Evolutionary conservation across 176 grass and related monocot genomes (phyloP), one percentile per base, ranked within the genome.

Genomic region (Carex scoparia): DNA sequence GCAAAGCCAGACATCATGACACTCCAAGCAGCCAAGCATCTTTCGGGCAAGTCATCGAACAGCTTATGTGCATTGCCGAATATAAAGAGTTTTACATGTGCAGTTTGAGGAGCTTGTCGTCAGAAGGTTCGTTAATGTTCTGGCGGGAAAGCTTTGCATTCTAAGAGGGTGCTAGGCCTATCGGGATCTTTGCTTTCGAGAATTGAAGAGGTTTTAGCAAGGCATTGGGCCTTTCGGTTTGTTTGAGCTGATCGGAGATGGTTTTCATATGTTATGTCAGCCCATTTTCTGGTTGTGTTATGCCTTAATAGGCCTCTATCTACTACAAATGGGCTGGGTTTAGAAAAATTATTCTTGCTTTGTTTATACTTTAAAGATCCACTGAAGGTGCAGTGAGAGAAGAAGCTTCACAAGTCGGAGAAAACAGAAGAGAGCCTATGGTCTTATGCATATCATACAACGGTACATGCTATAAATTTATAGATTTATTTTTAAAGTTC

Each of bases 1-100:
- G 77, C 30, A 61, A 80, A 80, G 51, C 77, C 54, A 60, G 28
- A 59, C 40, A 80, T 80, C 31, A 80, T 40, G 54, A 80, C 11
- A 61, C 33, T 77, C 30, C 30, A 80, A 61, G 55, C 48, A 80
- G 77, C 23, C 54, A 80, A 38, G 77, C 30, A 61, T 80, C 51
- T n/a, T 14, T 60, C 14, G 1, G 48, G 0, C 77, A 80, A 40
- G 61, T 81, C 54, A 40, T 62, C 78, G 32, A 81, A 61, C 14
- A 60, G 1, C 28, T 42, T n/a, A 38, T 31, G 14, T 62, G 78
- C 78, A 60, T 40, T 81, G 56, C 11, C 78, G 42, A 81, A 60
- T 51, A 23, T 33, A 38, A 35, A 38, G 30, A 63, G 35, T n/a
- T 81, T 15, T 62, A 18, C 30, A 81, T 62, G 57, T 62, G 19